Evolutionary conservation across 1,139 yeast genomes (phyloP), one percentile per base, ranked within the genome.

Genomic region (Suhomyces chickasaworum): DNA sequence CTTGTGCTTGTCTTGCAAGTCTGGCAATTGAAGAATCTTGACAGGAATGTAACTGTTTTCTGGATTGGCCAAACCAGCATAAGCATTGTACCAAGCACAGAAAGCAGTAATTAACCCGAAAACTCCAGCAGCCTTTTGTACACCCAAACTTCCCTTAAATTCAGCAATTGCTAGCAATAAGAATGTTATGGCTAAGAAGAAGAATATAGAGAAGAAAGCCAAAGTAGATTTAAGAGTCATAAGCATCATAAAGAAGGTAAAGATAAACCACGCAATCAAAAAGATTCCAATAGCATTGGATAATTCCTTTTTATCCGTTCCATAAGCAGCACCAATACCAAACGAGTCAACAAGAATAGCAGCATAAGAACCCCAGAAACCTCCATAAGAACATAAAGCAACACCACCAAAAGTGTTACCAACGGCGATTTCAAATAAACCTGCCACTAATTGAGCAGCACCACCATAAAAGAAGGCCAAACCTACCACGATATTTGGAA

Each of bases 391-490:
- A 20, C 85, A 69, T 50, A 89, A 76, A 3, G 95, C 95, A 44
- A 88, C 80, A 50, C 89, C 96, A 82, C 96, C 97, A 73, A 89
- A 90, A 46, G 96, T 84, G 72, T 89, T 89, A 59, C 90, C 95
- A 20, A 59, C 71, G 18, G 86, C 85, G 57, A 84, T 75, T 60
- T 84, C 89, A 79, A 86, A 84, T 81, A 85, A 79, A 48, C 89
- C 90, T 22, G 95, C 95, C 75, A 73, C 57, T 42, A 73, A 65
- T 64, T 88, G 96, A 41, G 87, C 81, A 12, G 82, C 68, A n/a
- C 96, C 96, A 47, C 95, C 95, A 66, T 89, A 89, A 66, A 89
- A 89, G 60, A 80, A 78, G 1, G 96, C 96, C 45, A 84, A 69
- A 13, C 95, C 95, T 53, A 82, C 75, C 46, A 83, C 84, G 27